phyloP scores from a whole-genome alignment of 2,329 filamentous ascomycete species.

The Pleochaeta shiraiana region DNA sequence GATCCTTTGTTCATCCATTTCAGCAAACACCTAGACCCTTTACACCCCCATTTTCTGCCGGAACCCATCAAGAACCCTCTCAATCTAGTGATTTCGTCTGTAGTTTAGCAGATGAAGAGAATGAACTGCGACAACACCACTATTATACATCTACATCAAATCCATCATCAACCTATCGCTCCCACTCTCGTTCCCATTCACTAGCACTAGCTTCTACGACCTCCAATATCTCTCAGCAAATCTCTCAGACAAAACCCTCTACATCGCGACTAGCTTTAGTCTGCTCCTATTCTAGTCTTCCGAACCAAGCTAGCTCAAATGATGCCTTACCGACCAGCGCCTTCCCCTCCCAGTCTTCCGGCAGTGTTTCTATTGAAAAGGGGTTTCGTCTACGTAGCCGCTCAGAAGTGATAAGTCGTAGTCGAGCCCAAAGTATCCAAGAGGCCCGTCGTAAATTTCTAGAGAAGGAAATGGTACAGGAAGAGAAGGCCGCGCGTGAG shows the following conservation, averaged over 20 bases:
- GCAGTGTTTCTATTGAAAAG: slow-evolving; percentile 36
- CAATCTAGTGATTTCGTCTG: slow-evolving; percentile 29
- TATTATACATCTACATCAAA: slow-evolving; percentile 14
- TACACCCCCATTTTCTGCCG: slow-evolving; percentile 25
- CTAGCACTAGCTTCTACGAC: slow-evolving; percentile 6
- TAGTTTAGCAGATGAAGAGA: slow-evolving; percentile 17
- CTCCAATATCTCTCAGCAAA: slow-evolving; percentile 9
- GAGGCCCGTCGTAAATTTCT: slow-evolving; percentile 40
- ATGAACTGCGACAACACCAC: slow-evolving; percentile 11
- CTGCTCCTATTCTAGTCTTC: slow-evolving; percentile 13
- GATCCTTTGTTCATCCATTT: slow-evolving; percentile 38
- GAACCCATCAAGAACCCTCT: slow-evolving; percentile 32
- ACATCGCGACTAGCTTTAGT: slow-evolving; percentile 14
- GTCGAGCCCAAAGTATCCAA: slow-evolving; percentile 33
- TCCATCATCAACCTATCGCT: slow-evolving; percentile 12
- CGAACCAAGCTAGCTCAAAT: slow-evolving; percentile 6
- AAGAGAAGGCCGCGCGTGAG: slow-evolving; percentile 38
- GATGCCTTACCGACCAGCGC: slow-evolving; percentile 9
- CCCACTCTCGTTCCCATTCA: slow-evolving; percentile 10
- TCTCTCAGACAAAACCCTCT: slow-evolving; percentile 14
- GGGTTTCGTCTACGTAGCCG: slow-evolving; percentile 37
- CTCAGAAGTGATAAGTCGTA: slow-evolving; percentile 33
- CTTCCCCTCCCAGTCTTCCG: slow-evolving; percentile 25
- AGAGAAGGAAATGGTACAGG: slow-evolving; percentile 36
- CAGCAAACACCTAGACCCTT: slow-evolving; percentile 40